Percentiles rank a stretch among this genome's conserved stretches.
phyloP scores from a whole-genome alignment of 1,284 basidiomycete species.

The Phellinidium pouzarii region DNA sequence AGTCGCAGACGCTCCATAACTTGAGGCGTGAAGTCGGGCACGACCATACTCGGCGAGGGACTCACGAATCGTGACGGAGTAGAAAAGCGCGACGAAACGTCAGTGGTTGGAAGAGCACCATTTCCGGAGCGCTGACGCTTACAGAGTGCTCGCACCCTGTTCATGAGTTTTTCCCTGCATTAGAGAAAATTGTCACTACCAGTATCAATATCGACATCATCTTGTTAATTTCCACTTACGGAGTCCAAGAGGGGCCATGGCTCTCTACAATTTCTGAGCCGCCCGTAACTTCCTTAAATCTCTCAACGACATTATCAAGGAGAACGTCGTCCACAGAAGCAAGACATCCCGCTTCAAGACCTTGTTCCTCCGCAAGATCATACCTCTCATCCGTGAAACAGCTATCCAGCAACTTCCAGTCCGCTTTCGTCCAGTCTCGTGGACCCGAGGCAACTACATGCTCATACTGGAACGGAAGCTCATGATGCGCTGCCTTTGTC shows the following conservation, averaged over 20 bases:
- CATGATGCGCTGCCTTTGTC: constrained; percentile 1
- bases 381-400: constrained; percentile 69
- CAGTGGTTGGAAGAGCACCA: constrained; percentile 45
- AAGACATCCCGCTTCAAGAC: constrained; percentile 30
- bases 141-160: constrained; percentile 49
- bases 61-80: constrained; percentile 20
- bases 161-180: constrained; percentile 49
- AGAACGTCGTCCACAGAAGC: constrained; percentile 44
- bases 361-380: constrained; percentile 32
- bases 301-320: constrained; percentile 45
- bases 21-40: constrained; percentile 44
- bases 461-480: constrained; percentile 10
- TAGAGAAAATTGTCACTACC: constrained; percentile 10
- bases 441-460: constrained; percentile 17
- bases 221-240: constrained; percentile 33
- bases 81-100: constrained; percentile 30
- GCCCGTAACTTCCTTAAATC: constrained; percentile 44
- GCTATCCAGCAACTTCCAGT: constrained; percentile 67
- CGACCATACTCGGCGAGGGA: constrained; percentile 23
- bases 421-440: constrained; percentile 56
- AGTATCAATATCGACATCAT: constrained; percentile 6
- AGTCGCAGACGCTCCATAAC: constrained; percentile 25
- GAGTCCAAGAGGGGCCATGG: constrained; percentile 45
- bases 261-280: constrained; percentile 32
- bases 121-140: constrained; percentile 55